Conservation (phyloP, 371 early-diverging fungal genomes). For the Phascolomyces articulosus region DNA sequence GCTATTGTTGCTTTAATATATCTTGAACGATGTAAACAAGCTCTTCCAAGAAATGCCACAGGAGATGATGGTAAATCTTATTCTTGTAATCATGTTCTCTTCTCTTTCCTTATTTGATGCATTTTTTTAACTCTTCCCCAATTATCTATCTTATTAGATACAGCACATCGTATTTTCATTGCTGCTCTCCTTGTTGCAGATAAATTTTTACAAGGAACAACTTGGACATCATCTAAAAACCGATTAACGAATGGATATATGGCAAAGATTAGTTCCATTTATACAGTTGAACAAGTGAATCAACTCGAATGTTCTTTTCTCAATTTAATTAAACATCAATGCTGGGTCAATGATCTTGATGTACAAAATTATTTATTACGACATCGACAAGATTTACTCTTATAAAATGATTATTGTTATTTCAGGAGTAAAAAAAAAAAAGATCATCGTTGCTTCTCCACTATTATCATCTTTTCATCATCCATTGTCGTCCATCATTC, state of each 20-base stretch:
- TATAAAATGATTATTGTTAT: not conserved
- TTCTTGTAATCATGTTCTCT: not conserved
- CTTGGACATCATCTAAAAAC: constrained; percentile 15
- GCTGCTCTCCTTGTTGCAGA: constrained; percentile 30
- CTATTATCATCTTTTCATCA: too few relatives aligned
- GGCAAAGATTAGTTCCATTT: constrained; percentile 23
- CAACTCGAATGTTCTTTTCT: constrained; percentile 32
- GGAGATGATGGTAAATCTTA: constrained; percentile 27
- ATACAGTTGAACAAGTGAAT: constrained; percentile 26
- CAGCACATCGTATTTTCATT: constrained; percentile 31
- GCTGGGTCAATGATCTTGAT: constrained; percentile 31
- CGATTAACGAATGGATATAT: constrained; percentile 25
- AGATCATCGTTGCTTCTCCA: too few relatives aligned
- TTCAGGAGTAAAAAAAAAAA: not conserved
- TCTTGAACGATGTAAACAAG: constrained; percentile 32
- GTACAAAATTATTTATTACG: constrained; percentile 25
- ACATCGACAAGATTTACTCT: constrained; percentile 19
- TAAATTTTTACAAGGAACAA: constrained; percentile 32
- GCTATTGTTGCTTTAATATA: constrained; percentile 36
- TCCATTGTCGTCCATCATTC: too few relatives aligned
- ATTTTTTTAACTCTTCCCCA: too few relatives aligned
- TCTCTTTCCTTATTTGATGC: too few relatives aligned
- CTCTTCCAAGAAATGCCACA: constrained; percentile 29
- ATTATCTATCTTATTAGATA: constrained; percentile 17
- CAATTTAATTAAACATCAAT: constrained; percentile 28